These are phyloP conservation scores for Tricholoma hemisulphureum DNA, from an alignment of 768 basidiomycete species.

Conservation along the genomic window DNA sequence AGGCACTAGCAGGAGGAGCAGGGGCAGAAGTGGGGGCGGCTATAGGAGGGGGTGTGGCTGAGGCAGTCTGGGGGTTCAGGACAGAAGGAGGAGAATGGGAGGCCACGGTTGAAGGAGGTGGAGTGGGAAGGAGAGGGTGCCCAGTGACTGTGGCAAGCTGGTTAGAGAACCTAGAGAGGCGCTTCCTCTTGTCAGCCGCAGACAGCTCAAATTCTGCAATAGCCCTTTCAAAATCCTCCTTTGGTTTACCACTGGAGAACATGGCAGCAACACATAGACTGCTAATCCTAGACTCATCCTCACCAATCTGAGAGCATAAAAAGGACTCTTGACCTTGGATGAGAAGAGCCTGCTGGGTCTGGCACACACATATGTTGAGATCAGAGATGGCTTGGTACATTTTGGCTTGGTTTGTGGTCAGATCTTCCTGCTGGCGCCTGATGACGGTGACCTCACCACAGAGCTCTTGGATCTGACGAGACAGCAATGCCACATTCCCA, in stretches of 20 bases:
- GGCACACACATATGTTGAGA: background rate
- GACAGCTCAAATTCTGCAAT: too few species aligned
- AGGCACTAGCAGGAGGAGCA: background rate
- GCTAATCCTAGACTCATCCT: background rate
- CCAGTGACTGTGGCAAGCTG: too few species aligned
- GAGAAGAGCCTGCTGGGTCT: constrained; percentile 2
- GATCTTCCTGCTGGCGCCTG: background rate
- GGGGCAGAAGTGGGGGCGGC: background rate
- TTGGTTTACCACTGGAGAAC: too few species aligned
- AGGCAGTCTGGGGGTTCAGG: too few species aligned
- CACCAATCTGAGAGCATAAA: background rate
- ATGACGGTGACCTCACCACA: background rate
- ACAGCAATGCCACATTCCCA: background rate
- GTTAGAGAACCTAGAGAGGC: background rate
- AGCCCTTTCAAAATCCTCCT: background rate
- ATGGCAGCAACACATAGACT: background rate
- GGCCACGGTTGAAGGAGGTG: too few species aligned
- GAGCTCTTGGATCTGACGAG: background rate
- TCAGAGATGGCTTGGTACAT: background rate
- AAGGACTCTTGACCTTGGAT: background rate
- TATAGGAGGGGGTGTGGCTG: background rate
- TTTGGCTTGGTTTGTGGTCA: background rate
- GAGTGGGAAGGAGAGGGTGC: too few species aligned
- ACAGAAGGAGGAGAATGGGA: too few species aligned
- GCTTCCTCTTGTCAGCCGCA: background rate